Base-by-base conservation (phyloP, 2,329 filamentous ascomycete genomes). In the Fusarium piperis region DNA sequence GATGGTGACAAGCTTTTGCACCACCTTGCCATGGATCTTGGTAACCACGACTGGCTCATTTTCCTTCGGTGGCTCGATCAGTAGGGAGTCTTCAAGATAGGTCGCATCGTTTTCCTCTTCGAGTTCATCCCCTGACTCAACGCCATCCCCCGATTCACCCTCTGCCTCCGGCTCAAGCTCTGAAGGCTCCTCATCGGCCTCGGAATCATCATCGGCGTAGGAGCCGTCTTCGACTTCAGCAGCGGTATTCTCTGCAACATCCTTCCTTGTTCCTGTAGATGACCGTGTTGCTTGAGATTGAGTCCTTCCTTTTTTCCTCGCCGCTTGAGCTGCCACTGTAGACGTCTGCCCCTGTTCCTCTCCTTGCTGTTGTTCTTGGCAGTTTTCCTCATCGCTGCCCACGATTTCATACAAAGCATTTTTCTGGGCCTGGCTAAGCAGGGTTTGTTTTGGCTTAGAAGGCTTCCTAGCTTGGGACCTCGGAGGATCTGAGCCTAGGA, bases 1-100 rank as follows among this genome's bases (percentile, higher is more conserved):
- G 30, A 33, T 23, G 13, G 46, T 28, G 3, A 68, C 30, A 4
- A 76, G 61, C 1, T 35, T 56, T 20, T 60, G 41, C 30, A 74
- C 58, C 10, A 41, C 13, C 26, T 61, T 26, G n/a, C 62, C 64
- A 9, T 51, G 48, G 5, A 77, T 51, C 6, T 52, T 35, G n/a
- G 68, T 55, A 8, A 51, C 67, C 11, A 55, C 39, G 6, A 46
- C 30, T 3, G 62, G 23, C 20, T 62, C 64, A 23, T 41, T 18
- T 23, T 68, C 57, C 2, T 59, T 23, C n/a, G 70, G 71, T 11
- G 64, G 26, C 11, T 64, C 64, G 35, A 77, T 51, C 10, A 72
- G n/a, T 23, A 77, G 51, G 12, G 75, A 75, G 36, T 76, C 73
- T 23, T 76, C 35, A 10, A 32, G 6, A 13, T 11, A 12, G 23